phyloP scores from a whole-genome alignment of 2,329 filamentous ascomycete species.

The Drechmeria coniospora region DNA sequence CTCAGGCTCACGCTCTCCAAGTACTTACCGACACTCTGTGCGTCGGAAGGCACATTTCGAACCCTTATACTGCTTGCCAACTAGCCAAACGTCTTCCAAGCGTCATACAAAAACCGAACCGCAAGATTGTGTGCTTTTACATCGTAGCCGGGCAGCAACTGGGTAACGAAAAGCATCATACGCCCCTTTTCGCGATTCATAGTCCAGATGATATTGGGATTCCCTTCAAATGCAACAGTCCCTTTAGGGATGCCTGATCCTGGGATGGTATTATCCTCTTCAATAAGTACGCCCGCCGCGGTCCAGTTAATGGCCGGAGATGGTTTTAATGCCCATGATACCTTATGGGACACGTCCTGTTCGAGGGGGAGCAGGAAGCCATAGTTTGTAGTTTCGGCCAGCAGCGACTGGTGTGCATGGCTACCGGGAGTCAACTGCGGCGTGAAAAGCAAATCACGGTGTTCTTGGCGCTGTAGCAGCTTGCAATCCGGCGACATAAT shows the following conservation, averaged over 20 bases:
- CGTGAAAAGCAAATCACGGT: slow-evolving; percentile 3
- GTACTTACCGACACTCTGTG: slow-evolving; percentile 1
- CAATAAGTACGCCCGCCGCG: slow-evolving; percentile 2
- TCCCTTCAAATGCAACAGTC: slow-evolving; percentile 3
- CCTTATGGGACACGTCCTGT: slow-evolving; percentile 3
- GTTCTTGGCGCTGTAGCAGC: slow-evolving; percentile 4
- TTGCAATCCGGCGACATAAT: slow-evolving; percentile 5
- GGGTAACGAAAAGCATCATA: slow-evolving; percentile 3
- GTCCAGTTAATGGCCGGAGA: slow-evolving; percentile 4
- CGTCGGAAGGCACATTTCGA: slow-evolving; percentile 1
- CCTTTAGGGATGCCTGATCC: slow-evolving; percentile 4
- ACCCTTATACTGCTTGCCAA: slow-evolving; percentile 1
- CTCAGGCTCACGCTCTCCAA: slow-evolving; percentile 1
- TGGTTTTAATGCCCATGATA: slow-evolving; percentile 3
- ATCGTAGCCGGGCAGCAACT: slow-evolving; percentile 4
- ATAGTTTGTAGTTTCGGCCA: slow-evolving; percentile 4
- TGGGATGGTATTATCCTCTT: slow-evolving; percentile 2
- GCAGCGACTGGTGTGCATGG: slow-evolving; percentile 3
- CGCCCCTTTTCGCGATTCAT: slow-evolving; percentile 5
- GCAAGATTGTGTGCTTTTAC: slow-evolving; percentile 5
- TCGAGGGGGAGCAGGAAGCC: slow-evolving; percentile 4
- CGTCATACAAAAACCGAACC: slow-evolving; percentile 3
- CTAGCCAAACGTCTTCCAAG: slow-evolving; percentile 4
- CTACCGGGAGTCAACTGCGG: slow-evolving; percentile 4
- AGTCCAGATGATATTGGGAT: slow-evolving; percentile 4